A percentile compares a stretch with the other conserved stretches of the same genome.
Conservation (phyloP, 768 basidiomycete species). For the Postia placenta region DNA sequence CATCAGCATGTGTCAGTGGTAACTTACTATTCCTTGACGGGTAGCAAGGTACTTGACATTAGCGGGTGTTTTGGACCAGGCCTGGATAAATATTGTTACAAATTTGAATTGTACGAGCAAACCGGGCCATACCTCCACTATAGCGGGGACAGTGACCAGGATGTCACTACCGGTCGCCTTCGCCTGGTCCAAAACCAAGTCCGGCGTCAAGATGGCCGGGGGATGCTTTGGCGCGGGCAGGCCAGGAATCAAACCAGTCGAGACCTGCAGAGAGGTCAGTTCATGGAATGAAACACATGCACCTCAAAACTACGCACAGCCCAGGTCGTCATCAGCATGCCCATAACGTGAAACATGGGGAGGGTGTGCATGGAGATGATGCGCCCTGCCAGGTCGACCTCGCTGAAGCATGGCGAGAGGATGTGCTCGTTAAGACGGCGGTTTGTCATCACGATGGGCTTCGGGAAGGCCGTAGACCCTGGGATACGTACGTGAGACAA, state of each 20-base stretch:
- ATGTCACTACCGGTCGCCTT: conserved; percentile 8
- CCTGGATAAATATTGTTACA: conserved; percentile 1
- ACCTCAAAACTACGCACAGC: background rate
- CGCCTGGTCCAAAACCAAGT: conserved; percentile 7
- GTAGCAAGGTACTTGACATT: conserved; percentile 11
- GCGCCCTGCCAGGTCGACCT: conserved; percentile 4
- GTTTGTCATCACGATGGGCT: conserved; percentile 15
- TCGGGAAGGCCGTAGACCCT: conserved; percentile 18
- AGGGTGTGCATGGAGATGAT: background rate
- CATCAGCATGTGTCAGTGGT: background rate
- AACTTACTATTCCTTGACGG: conserved; percentile 13
- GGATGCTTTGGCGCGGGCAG: conserved; percentile 19
- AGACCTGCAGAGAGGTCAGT: conserved; percentile 4
- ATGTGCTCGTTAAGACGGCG: conserved; percentile 14
- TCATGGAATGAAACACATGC: too few relatives aligned
- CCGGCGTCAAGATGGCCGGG: conserved; percentile 16
- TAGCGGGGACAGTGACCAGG: conserved; percentile 11
- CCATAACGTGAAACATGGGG: conserved; percentile 8
- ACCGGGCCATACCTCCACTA: conserved; percentile 9
- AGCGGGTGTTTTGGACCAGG: conserved; percentile 13
- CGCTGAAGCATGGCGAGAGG: background rate
- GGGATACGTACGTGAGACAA: too few relatives aligned
- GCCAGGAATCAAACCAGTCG: conserved; percentile 13
- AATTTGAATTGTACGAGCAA: too few relatives aligned
- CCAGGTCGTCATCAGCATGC: background rate